Evolutionary conservation across 208 protist species (phyloP).

Genomic region (Leishmania arabica): DNA sequence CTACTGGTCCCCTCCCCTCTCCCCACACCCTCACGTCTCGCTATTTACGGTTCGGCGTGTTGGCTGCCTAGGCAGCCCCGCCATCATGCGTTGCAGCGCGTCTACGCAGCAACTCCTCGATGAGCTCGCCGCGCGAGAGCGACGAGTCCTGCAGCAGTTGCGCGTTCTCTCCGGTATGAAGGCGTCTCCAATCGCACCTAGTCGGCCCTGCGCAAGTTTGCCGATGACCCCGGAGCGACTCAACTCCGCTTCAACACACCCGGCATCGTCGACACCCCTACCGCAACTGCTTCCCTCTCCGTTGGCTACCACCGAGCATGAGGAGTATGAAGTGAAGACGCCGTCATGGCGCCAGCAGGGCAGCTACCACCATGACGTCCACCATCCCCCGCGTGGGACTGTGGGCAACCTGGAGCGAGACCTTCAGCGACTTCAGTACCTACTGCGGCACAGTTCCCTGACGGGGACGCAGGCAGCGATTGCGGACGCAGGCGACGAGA

Average conservation of each 20-base stretch:
- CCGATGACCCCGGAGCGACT: conserved; percentile 16
- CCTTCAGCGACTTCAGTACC: conserved; percentile 21
- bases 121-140: conserved; percentile 25
- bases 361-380: background rate
- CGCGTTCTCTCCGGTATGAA: conserved; percentile 26
- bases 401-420: conserved; percentile 13
- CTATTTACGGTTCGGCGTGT: background rate
- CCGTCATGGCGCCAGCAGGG: background rate
- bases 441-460: conserved; percentile 25
- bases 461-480: background rate
- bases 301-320: background rate
- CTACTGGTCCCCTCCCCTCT: background rate
- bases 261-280: background rate
- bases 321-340: background rate
- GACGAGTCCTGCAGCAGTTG: conserved; percentile 29
- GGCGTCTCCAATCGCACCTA: conserved; percentile 27
- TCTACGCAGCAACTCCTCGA: conserved; percentile 28
- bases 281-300: background rate
- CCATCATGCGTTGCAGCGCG: conserved; percentile 5
- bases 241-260: background rate
- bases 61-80: background rate
- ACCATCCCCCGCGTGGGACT: background rate
- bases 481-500: background rate
- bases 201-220: conserved; percentile 20
- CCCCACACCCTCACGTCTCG: background rate